phyloP scores from a whole-genome alignment of 2,329 filamentous ascomycete genomes.

The Ophiostoma ulmi region DNA sequence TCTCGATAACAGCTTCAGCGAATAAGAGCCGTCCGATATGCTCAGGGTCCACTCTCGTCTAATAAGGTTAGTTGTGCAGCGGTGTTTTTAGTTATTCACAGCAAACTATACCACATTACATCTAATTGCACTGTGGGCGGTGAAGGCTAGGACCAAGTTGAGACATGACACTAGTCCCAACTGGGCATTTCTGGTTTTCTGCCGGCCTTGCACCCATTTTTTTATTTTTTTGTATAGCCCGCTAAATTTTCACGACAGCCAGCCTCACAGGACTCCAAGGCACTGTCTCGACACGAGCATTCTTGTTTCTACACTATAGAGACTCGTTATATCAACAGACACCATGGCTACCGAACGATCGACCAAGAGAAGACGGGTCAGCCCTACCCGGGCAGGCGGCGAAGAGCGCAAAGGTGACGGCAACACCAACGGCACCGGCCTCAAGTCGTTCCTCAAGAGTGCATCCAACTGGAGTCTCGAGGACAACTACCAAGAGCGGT shows the following conservation, averaged over 20 bases:
- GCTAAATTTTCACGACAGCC: constrained; percentile 20
- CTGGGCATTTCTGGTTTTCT: constrained; percentile 22
- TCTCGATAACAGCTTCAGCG: constrained; percentile 22
- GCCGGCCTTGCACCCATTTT: constrained; percentile 20
- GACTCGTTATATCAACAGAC: constrained; percentile 2
- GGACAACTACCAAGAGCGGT: constrained; percentile 79
- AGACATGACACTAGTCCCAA: constrained; percentile 21
- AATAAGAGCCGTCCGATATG: constrained; percentile 3
- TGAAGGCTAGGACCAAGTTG: background rate
- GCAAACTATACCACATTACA: no score
- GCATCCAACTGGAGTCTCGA: constrained; percentile 85
- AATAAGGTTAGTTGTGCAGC: background rate
- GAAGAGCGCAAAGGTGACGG: constrained; percentile 31
- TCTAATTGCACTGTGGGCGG: background rate
- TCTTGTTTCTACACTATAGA: background rate
- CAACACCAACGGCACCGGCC: constrained; percentile 38
- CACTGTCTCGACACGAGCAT: background rate
- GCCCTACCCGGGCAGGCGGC: constrained; percentile 47
- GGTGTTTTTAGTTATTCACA: background rate
- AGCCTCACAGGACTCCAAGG: background rate
- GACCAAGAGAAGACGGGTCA: constrained; percentile 55
- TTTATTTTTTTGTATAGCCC: constrained; percentile 21
- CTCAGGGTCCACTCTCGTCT: background rate
- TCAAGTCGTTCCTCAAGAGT: constrained; percentile 65
- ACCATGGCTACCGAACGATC: constrained; percentile 40